A percentile compares a stretch with the other conserved stretches of the same genome.
Evolutionary conservation across 352 stramenopile species (phyloP).

Genomic region (Globisporangium yorkense): DNA sequence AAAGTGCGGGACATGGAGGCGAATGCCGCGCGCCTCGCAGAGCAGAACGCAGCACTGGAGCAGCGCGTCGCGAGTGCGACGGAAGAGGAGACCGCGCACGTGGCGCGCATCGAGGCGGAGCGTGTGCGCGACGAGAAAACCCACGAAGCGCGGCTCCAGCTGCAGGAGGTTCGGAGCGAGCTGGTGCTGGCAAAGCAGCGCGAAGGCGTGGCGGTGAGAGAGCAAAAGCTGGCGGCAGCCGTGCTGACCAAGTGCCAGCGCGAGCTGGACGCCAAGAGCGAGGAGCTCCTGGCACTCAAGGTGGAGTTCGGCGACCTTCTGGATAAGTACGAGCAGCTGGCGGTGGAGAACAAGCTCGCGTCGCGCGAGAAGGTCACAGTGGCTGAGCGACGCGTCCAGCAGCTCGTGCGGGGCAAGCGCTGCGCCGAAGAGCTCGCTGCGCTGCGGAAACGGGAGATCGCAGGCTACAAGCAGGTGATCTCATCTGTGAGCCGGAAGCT

Average conservation of each 20-base stretch:
- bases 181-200: constrained; percentile 37
- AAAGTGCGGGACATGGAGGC: constrained; percentile 34
- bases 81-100: constrained; percentile 25
- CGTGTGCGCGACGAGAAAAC: constrained; percentile 25
- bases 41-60: constrained; percentile 40
- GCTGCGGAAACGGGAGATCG: constrained; percentile 44
- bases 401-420: constrained; percentile 33
- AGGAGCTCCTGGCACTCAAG: constrained; percentile 52
- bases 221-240: constrained; percentile 33
- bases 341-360: constrained; percentile 33
- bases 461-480: constrained; percentile 62
- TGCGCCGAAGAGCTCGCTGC: constrained; percentile 46
- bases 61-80: constrained; percentile 24
- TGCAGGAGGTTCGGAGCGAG: constrained; percentile 38
- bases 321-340: constrained; percentile 38
- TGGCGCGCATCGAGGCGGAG: constrained; percentile 31
- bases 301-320: constrained; percentile 61
- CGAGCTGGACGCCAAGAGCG: constrained; percentile 30
- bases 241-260: constrained; percentile 26
- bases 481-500: constrained; percentile 52
- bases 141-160: constrained; percentile 24
- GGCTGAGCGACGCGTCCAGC: constrained; percentile 22
- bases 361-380: constrained; percentile 33
- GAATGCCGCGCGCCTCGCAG: constrained; percentile 18
- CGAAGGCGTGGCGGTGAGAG: constrained; percentile 34